These are phyloP conservation scores for Aquilaria agallochum DNA, from an alignment of 441 rosid species.

Conservation along the genomic window DNA sequence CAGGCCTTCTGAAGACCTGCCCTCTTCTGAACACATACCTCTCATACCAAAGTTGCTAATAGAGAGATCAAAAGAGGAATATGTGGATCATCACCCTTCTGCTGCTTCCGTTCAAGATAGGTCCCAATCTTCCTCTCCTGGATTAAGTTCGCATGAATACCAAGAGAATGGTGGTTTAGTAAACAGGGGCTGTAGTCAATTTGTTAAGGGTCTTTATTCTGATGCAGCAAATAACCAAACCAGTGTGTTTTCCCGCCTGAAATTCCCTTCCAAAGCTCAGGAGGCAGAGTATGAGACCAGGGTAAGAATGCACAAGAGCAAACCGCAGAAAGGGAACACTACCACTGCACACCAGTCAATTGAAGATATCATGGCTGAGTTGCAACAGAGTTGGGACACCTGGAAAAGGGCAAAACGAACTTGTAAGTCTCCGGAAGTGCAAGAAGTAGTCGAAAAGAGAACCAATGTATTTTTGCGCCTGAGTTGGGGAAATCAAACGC, in stretches of 20 bases:
- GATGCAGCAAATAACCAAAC: slow-evolving; percentile 6
- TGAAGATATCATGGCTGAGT: slow-evolving; percentile 17
- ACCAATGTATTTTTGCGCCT: slow-evolving; percentile 2
- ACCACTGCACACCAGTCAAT: background rate
- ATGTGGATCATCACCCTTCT: background rate
- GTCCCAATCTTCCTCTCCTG: slow-evolving; percentile 2
- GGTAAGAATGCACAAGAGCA: slow-evolving; percentile 7
- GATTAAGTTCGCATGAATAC: slow-evolving; percentile 1
- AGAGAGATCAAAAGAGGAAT: background rate
- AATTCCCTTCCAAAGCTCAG: slow-evolving; percentile 12
- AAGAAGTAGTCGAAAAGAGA: background rate
- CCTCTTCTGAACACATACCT: background rate
- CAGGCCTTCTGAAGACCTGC: background rate
- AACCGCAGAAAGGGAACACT: background rate
- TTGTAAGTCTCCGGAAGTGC: slow-evolving; percentile 5
- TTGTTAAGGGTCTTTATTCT: slow-evolving; percentile 14
- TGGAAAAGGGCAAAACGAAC: slow-evolving; percentile 2
- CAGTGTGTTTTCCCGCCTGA: slow-evolving; percentile 25
- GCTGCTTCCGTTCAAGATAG: slow-evolving; percentile 3
- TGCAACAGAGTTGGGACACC: slow-evolving; percentile 15
- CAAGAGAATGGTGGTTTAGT: background rate
- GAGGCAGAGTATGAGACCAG: slow-evolving; percentile 1
- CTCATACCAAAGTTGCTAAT: background rate
- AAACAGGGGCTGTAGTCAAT: background rate
- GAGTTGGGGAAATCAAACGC: background rate